Percentiles rank a stretch among this genome's conserved stretches.
Evolutionary conservation across 495 filamentous ascomycete genomes (phyloP).

Genomic region (Pyronema omphalodes): DNA sequence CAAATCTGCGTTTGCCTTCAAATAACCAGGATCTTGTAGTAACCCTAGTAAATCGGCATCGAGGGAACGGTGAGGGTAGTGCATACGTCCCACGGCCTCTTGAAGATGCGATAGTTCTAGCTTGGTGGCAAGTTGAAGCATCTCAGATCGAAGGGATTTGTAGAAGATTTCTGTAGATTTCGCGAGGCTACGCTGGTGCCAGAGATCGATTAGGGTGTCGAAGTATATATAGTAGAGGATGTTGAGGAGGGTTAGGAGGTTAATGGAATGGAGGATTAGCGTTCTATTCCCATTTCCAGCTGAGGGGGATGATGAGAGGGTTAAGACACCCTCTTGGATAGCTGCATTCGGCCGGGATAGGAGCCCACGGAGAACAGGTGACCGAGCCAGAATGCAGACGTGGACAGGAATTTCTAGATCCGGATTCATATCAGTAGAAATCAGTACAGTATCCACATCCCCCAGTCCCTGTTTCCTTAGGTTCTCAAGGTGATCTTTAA

Average conservation of each 20-base stretch:
- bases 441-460: conserved; percentile 28
- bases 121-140: conserved; percentile 7
- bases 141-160: conserved; percentile 14
- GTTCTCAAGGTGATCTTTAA: conserved; percentile 16
- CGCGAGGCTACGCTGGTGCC: conserved; percentile 36
- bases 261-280: conserved; percentile 39
- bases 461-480: conserved; percentile 12
- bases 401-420: conserved; percentile 62
- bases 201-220: conserved; percentile 64
- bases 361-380: conserved; percentile 43
- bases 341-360: conserved; percentile 28
- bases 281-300: background rate
- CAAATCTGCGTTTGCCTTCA: conserved; percentile 48
- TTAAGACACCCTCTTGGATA: background rate
- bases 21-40: conserved; percentile 46
- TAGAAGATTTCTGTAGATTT: conserved; percentile 6
- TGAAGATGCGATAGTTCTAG: conserved; percentile 9
- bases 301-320: conserved; percentile 4
- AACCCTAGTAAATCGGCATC: conserved; percentile 37
- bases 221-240: conserved; percentile 64
- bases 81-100: conserved; percentile 12
- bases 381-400: conserved; percentile 61
- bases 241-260: conserved; percentile 60
- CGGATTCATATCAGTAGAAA: conserved; percentile 40
- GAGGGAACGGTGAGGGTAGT: conserved; percentile 41